A percentile compares a stretch with the other conserved stretches of the same genome.
phyloP scores from a whole-genome alignment of 1,139 yeast species.

The Pichia sp. region DNA sequence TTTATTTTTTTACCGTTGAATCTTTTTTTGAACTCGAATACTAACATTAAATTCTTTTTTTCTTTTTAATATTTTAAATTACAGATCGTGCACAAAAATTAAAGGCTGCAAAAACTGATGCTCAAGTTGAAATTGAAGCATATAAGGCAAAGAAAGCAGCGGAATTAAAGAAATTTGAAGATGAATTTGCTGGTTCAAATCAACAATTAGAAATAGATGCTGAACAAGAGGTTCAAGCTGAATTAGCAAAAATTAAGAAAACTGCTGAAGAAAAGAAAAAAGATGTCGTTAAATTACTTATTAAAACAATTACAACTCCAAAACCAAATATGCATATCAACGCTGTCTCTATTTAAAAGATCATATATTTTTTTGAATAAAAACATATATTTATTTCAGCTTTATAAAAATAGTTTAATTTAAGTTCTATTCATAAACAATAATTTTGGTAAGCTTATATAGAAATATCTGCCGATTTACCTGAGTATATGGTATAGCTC shows the following conservation, averaged over 20 bases:
- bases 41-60: conserved; percentile 1
- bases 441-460: too few relatives aligned
- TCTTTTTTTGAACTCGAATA: not conserved
- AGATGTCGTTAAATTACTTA: conserved; percentile 66
- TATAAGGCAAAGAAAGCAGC: conserved; percentile 81
- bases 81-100: conserved; percentile 70
- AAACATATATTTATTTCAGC: too few relatives aligned
- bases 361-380: too few relatives aligned
- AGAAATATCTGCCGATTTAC: too few relatives aligned
- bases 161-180: conserved; percentile 70
- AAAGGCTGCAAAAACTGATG: conserved; percentile 92
- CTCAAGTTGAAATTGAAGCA: conserved; percentile 79
- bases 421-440: too few relatives aligned
- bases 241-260: conserved; percentile 44
- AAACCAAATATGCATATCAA: conserved; percentile 78
- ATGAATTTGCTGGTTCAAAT: conserved; percentile 52
- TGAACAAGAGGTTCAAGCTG: conserved; percentile 34
- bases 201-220: conserved; percentile 49
- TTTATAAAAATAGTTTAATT: too few relatives aligned
- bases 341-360: conserved; percentile 34
- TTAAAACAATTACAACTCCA: conserved; percentile 75
- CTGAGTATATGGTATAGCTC: too few relatives aligned
- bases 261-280: conserved; percentile 58
- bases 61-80: not conserved
- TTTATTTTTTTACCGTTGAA: not conserved